Evolutionary conservation across 2,329 filamentous ascomycete genomes (phyloP).

Genomic region (Endocalyx cinctus): DNA sequence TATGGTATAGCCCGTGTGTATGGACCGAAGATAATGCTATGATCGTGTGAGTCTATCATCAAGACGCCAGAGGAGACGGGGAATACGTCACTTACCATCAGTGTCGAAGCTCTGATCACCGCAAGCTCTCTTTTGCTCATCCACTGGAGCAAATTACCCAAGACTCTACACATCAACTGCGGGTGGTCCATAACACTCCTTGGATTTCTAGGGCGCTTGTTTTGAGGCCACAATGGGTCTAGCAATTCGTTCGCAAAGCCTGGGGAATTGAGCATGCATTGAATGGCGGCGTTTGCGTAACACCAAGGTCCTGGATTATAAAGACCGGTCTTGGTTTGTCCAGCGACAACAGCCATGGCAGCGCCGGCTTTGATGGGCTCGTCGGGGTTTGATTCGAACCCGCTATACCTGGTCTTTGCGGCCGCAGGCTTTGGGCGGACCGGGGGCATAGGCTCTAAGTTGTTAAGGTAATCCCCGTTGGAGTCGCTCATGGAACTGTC

Average conservation of each 20-base stretch:
- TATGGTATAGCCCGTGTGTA: constrained; percentile 41
- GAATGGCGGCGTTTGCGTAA: constrained; percentile 88
- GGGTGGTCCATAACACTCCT: too few species aligned
- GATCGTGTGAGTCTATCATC: constrained; percentile 13
- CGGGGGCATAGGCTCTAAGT: constrained; percentile 51
- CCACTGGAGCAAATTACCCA: constrained; percentile 57
- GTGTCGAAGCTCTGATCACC: constrained; percentile 48
- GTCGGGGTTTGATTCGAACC: constrained; percentile 46
- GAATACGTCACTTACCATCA: constrained; percentile 59
- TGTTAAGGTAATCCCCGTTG: constrained; percentile 36
- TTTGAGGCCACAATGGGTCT: constrained; percentile 54
- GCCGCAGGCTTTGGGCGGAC: constrained; percentile 64
- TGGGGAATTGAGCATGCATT: constrained; percentile 72
- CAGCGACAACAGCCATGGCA: constrained; percentile 33
- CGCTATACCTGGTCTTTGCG: constrained; percentile 72
- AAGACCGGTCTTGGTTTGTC: constrained; percentile 60
- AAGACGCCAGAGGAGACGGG: background rate
- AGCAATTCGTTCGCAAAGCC: constrained; percentile 63
- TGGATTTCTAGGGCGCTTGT: constrained; percentile 52
- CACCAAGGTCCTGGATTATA: constrained; percentile 79
- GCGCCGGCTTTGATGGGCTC: constrained; percentile 34
- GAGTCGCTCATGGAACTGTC: constrained; percentile 24
- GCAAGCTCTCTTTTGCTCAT: constrained; percentile 46
- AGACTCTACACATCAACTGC: constrained; percentile 55
- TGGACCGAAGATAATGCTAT: constrained; percentile 59